Evolutionary conservation across 2,329 filamentous ascomycete genomes (phyloP).

Genomic region (Cladosporium austrohemisphaericum): DNA sequence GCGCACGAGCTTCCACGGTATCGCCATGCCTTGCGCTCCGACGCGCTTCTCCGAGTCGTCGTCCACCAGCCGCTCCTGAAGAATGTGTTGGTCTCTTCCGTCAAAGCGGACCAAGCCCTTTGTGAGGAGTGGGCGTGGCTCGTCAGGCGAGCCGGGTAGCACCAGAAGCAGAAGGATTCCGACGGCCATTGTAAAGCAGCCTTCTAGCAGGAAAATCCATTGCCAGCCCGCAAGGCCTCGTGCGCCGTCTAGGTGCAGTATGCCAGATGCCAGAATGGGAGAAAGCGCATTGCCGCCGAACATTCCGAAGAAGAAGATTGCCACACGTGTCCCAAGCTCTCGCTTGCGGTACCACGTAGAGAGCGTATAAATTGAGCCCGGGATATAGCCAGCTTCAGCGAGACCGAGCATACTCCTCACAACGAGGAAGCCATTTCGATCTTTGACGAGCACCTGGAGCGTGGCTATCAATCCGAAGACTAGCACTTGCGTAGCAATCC

Average conservation of each 20-base stretch:
- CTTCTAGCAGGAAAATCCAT: slow-evolving; percentile 62
- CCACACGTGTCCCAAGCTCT: slow-evolving; percentile 21
- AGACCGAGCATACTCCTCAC: slow-evolving; percentile 21
- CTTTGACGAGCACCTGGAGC: slow-evolving; percentile 20
- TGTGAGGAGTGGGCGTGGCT: slow-evolving; percentile 39
- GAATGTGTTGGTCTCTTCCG: slow-evolving; percentile 31
- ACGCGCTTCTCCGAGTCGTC: slow-evolving; percentile 33
- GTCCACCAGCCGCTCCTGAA: slow-evolving; percentile 35
- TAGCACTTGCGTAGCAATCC: slow-evolving; percentile 49
- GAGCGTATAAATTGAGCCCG: slow-evolving; percentile 44
- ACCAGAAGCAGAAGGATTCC: slow-evolving; percentile 40
- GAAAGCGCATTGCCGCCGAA: slow-evolving; percentile 62
- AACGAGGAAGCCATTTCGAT: slow-evolving; percentile 25
- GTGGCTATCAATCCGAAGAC: slow-evolving; percentile 48
- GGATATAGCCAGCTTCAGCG: slow-evolving; percentile 12
- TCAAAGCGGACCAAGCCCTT: slow-evolving; percentile 40
- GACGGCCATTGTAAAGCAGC: slow-evolving; percentile 34
- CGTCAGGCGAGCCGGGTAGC: slow-evolving; percentile 43
- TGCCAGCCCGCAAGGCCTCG: slow-evolving; percentile 56
- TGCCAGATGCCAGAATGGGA: slow-evolving; percentile 53
- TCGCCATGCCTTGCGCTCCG: slow-evolving; percentile 36
- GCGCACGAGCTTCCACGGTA: slow-evolving; percentile 40
- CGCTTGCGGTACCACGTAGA: slow-evolving; percentile 7
- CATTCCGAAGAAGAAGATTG: slow-evolving; percentile 41
- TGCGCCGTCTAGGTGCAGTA: slow-evolving; percentile 59